phyloP scores from a whole-genome alignment of 2,329 filamentous ascomycete genomes.

The Xylaria sp. region DNA sequence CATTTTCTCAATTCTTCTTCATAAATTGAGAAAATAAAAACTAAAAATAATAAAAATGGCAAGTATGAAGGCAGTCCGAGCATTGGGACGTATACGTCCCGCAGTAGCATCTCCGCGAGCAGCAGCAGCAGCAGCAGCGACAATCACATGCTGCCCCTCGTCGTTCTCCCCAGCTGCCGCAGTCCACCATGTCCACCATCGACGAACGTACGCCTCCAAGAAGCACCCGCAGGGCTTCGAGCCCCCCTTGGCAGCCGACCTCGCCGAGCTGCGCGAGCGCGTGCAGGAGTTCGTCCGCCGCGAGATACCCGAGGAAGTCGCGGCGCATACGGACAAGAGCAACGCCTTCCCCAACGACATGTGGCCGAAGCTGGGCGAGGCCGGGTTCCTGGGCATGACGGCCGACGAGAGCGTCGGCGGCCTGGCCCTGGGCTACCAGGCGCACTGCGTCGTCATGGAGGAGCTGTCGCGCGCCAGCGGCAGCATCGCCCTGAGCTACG shows the following conservation, averaged over 20 bases:
- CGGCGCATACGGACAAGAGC: conserved; percentile 80
- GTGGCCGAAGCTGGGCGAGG: conserved; percentile 94
- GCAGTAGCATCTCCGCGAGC: conserved; percentile 36
- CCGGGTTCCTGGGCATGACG: conserved; percentile 91
- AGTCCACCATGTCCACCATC: conserved; percentile 44
- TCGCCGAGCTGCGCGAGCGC: conserved; percentile 82
- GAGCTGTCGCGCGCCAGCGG: conserved; percentile 89
- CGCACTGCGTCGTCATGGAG: conserved; percentile 95
- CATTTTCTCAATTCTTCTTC: conserved; percentile 5
- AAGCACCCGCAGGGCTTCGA: conserved; percentile 72
- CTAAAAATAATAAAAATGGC: conserved; percentile 53
- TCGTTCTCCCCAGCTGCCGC: conserved; percentile 45
- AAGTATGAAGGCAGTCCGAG: conserved; percentile 54
- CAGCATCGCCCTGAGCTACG: conserved; percentile 89
- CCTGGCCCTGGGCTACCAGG: conserved; percentile 92
- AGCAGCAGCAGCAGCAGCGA: conserved; percentile 9
- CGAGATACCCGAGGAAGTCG: conserved; percentile 86
- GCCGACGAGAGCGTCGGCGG: conserved; percentile 93
- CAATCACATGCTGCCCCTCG: conserved; percentile 30
- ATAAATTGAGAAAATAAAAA: conserved; percentile 46
- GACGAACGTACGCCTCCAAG: conserved; percentile 64
- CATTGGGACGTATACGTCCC: conserved; percentile 44
- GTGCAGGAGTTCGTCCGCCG: conserved; percentile 91
- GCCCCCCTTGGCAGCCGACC: conserved; percentile 76
- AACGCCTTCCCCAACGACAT: conserved; percentile 92